phyloP scores from a whole-genome alignment of 129 eudicot genomes.

The Apium graveolens region DNA sequence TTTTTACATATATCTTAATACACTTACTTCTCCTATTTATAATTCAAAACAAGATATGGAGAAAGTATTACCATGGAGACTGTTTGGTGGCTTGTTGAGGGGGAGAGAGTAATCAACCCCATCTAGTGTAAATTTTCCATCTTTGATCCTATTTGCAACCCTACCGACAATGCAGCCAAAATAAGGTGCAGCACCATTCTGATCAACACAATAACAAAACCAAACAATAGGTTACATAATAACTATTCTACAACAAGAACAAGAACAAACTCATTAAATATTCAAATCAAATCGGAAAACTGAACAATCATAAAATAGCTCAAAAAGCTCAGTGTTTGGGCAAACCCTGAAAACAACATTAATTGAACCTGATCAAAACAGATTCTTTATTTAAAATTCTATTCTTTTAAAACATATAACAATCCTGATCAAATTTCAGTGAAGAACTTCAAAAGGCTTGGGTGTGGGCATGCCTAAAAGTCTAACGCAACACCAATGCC shows the following conservation, averaged over 20 bases:
- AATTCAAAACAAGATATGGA: not conserved
- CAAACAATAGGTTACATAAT: not conserved
- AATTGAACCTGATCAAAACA: not conserved
- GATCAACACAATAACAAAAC: conserved; percentile 24
- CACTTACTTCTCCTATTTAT: not conserved
- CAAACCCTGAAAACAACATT: too few species aligned
- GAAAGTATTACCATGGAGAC: conserved; percentile 62
- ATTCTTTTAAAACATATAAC: too few species aligned
- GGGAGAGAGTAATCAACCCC: conserved; percentile 57
- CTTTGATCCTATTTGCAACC: conserved; percentile 94
- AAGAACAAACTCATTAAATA: not conserved
- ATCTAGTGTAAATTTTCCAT: conserved; percentile 71
- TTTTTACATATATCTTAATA: not conserved
- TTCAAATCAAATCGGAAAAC: not conserved
- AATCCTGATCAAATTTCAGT: too few species aligned
- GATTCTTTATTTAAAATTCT: too few species aligned
- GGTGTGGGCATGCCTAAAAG: too few species aligned
- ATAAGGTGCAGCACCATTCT: conserved; percentile 72
- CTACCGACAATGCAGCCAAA: conserved; percentile 98
- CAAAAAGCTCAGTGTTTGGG: too few species aligned
- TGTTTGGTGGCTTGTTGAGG: conserved; percentile 76
- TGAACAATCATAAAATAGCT: too few species aligned
- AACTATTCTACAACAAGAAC: not conserved
- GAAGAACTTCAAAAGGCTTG: too few species aligned
- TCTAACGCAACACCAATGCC: not conserved